Percentiles rank a stretch among this genome's conserved stretches.
phyloP scores from a whole-genome alignment of 257 asterid species.

The Primulina eburnea region DNA sequence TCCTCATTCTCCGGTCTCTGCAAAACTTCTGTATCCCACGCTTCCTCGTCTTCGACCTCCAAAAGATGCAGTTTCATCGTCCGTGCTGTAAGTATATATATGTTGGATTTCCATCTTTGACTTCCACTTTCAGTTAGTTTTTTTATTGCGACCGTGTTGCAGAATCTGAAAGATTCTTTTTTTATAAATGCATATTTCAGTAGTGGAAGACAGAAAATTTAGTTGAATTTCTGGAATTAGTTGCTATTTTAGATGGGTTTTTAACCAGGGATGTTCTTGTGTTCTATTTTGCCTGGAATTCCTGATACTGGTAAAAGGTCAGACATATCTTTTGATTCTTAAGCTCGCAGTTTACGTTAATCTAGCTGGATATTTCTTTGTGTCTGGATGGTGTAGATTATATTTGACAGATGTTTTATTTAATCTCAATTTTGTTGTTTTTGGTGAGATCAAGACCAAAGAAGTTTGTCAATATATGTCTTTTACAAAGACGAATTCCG shows the following conservation, averaged over 20 bases:
- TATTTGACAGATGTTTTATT: background rate
- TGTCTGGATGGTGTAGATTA: background rate
- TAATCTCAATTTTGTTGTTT: background rate
- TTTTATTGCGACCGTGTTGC: background rate
- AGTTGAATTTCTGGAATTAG: background rate
- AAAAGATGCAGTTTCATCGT: slow-evolving; percentile 30
- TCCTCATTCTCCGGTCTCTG: slow-evolving; percentile 53
- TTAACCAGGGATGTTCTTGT: background rate
- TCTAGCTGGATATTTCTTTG: background rate
- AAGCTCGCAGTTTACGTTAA: background rate
- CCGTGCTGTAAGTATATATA: slow-evolving; percentile 17
- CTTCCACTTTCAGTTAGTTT: background rate
- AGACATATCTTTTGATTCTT: no score
- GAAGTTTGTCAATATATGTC: background rate
- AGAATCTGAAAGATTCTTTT: background rate
- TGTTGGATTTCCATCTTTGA: background rate
- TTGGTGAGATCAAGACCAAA: background rate
- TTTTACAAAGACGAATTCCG: background rate
- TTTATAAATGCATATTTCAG: background rate
- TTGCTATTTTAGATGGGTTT: background rate
- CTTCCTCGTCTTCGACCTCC: slow-evolving; percentile 35
- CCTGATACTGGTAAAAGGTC: background rate
- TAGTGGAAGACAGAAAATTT: background rate
- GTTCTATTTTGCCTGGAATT: background rate
- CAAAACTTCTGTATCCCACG: slow-evolving; percentile 35